Conservation (phyloP, 2,329 filamentous ascomycete species). For the Coccinonectria pachysandricola region DNA sequence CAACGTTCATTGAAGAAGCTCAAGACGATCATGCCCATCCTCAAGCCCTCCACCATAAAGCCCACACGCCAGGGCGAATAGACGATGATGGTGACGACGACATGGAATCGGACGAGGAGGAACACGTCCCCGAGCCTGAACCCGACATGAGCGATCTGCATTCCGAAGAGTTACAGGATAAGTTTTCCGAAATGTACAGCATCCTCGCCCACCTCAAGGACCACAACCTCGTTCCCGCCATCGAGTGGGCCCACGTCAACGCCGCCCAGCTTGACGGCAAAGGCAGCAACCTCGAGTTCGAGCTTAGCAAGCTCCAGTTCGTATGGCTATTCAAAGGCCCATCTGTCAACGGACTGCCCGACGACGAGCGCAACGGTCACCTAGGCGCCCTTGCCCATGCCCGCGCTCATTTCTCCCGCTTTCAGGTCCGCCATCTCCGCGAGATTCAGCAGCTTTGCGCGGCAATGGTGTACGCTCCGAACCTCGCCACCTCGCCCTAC, state of each 20-base stretch:
- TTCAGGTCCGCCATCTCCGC: conserved; percentile 61
- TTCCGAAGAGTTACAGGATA: conserved; percentile 53
- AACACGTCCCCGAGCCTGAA: conserved; percentile 17
- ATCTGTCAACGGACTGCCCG: conserved; percentile 42
- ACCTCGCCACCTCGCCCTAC: conserved; percentile 71
- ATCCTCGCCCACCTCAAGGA: conserved; percentile 71
- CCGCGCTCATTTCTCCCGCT: conserved; percentile 59
- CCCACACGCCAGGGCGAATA: conserved; percentile 10
- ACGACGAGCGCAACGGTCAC: conserved; percentile 44
- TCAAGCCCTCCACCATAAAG: conserved; percentile 12
- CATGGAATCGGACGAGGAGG: conserved; percentile 20
- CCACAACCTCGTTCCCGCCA: conserved; percentile 70
- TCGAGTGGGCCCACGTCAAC: conserved; percentile 72
- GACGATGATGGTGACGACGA: conserved; percentile 25
- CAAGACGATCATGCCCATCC: conserved; percentile 35
- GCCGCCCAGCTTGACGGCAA: conserved; percentile 61
- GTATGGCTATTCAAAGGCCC: conserved; percentile 73
- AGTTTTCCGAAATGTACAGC: conserved; percentile 83
- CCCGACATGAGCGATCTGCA: conserved; percentile 18
- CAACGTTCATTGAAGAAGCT: conserved; percentile 71
- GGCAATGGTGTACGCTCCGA: conserved; percentile 69
- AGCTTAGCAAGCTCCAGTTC: conserved; percentile 82
- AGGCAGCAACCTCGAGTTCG: conserved; percentile 90
- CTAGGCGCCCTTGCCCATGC: conserved; percentile 67
- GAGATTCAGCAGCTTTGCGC: conserved; percentile 76